Conservation (phyloP, 2,329 filamentous ascomycete species). For the Pseudocercospora pini-densiflorae region DNA sequence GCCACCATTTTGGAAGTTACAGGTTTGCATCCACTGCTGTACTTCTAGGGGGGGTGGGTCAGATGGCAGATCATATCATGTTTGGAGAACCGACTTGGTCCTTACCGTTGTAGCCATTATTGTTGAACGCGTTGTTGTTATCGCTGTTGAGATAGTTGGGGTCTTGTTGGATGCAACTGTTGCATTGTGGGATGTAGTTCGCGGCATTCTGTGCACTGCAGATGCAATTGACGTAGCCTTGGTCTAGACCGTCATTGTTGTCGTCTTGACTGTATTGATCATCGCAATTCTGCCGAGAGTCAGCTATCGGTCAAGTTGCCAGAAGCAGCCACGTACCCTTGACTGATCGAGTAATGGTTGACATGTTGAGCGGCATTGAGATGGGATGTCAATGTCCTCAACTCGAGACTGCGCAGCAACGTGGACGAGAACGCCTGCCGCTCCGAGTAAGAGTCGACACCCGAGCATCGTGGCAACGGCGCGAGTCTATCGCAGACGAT, state of each 20-base stretch:
- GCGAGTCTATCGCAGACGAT: neutral
- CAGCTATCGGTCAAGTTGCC: neutral
- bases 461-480: neutral
- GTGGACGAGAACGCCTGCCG: neutral
- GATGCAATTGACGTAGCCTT: neutral
- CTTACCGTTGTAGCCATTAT: neutral
- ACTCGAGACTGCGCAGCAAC: neutral
- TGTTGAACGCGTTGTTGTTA: neutral
- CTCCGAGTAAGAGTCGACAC: neutral
- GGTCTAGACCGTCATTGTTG: neutral
- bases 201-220: slow-evolving; percentile 1
- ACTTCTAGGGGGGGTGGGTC: neutral
- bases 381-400: neutral
- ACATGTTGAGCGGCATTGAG: neutral
- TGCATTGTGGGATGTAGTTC: slow-evolving; percentile 3
- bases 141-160: neutral
- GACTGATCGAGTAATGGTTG: slow-evolving; percentile 2
- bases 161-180: neutral
- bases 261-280: neutral
- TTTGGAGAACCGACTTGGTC: neutral
- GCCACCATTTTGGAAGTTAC: neutral
- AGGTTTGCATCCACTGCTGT: neutral
- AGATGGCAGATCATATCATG: neutral
- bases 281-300: neutral
- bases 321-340: neutral